Base-by-base conservation (phyloP, 305 asterid genomes). In the Fraxinus sp. region DNA sequence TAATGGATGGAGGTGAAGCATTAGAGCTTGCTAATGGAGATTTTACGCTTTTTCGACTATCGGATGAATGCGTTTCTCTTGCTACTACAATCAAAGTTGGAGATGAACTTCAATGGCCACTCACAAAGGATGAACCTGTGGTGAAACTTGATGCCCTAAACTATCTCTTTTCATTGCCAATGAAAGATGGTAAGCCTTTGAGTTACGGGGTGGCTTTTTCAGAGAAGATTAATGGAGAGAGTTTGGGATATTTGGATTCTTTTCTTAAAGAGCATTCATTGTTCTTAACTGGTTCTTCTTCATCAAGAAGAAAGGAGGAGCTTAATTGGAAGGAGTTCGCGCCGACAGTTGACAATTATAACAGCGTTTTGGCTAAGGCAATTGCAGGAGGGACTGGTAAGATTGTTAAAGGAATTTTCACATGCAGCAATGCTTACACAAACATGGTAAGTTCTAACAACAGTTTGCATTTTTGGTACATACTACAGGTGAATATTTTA, bases 371-470 rank as follows among this genome's bases (percentile, higher is more conserved):
- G 90, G 97, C 92, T 0, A 94, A 89, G 89, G 98, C 98, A 0
- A 94, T 94, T 72, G 97, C 97, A 0, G 92, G 91, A 41, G 98
- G 98, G 26, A 94, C 97, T 0, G 98, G 98, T 1, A 91, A 92
- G 73, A 89, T 93, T 86, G 94, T 93, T 8, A 91, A 88, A 85
- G 97, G 97, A 16, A 92, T 93, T 32, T 94, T 94, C 85, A 90
- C 71, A 83, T 89, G 94, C 84, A 91, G 91, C 91, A 92, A 92
- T 85, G 94, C 93, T 80, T 92, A 94, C 76, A 80, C 91, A 44
- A 93, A 92, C 80, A 91, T 92, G 97, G 98, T 94, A 64, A 6
- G 36, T 8, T 10, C 41, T 28, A 14, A 77, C 7, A 66, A 66
- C 26, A 0, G 7, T 66, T 7, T 66, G 33, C 32, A 24, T 24